These are phyloP conservation scores for Citrus inodora DNA, from an alignment of 345 rosid species.

Conservation along the genomic window DNA sequence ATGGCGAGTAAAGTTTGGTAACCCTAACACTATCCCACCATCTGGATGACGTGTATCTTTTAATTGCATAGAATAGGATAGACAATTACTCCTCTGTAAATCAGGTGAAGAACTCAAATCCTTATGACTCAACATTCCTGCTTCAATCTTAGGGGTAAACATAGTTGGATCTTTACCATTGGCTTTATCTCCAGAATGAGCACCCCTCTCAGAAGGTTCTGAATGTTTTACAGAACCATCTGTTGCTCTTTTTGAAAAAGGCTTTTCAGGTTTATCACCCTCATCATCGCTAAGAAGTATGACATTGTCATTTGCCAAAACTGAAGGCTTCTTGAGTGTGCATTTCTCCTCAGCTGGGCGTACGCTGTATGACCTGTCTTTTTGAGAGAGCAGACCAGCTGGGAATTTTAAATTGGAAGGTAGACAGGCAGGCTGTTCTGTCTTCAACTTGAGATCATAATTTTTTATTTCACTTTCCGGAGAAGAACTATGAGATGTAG, in stretches of 20 bases:
- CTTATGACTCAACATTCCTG: conserved; percentile 23
- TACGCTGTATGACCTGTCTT: conserved; percentile 27
- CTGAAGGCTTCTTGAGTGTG: conserved; percentile 35
- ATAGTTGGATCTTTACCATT: conserved; percentile 21
- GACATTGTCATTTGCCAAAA: conserved; percentile 34
- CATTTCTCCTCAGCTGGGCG: conserved; percentile 20
- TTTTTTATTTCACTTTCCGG: conserved; percentile 16
- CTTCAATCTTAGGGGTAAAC: conserved; percentile 19
- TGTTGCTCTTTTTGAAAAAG: conserved; percentile 30
- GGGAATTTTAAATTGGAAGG: conserved; percentile 30
- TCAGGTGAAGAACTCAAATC: conserved; percentile 31
- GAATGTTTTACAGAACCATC: conserved; percentile 17
- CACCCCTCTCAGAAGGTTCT: conserved; percentile 33
- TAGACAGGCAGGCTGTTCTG: conserved; percentile 29
- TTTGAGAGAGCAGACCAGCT: conserved; percentile 36
- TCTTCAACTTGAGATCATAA: conserved; percentile 19
- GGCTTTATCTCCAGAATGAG: conserved; percentile 23
- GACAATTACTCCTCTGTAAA: conserved; percentile 21
- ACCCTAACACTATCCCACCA: conserved; percentile 29
- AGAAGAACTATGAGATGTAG: conserved; percentile 22
- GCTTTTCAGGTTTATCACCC: conserved; percentile 46
- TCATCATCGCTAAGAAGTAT: conserved; percentile 88
- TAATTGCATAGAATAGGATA: conserved; percentile 27
- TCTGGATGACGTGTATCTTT: conserved; percentile 31
- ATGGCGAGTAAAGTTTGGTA: conserved; percentile 22